A percentile compares a stretch with the other conserved stretches of the same genome.
Evolutionary conservation across 2,329 filamentous ascomycete species (phyloP).

Genomic region (Stagonosporopsis vannaccii): DNA sequence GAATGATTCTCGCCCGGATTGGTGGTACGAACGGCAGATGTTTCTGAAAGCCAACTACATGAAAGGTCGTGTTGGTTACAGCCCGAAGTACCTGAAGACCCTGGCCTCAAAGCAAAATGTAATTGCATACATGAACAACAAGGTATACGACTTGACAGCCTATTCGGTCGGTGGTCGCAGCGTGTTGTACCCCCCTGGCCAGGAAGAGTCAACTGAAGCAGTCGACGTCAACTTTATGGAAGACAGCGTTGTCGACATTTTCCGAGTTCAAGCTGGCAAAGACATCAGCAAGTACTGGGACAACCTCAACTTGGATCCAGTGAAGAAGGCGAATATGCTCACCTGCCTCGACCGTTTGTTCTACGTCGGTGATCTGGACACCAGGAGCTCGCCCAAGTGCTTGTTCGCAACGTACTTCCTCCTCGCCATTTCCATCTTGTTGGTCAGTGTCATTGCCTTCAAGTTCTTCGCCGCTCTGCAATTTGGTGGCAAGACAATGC

Average conservation of each 20-base stretch:
- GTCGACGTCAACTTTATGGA: slow-evolving; percentile 82
- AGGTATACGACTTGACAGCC: slow-evolving; percentile 87
- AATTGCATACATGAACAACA: slow-evolving; percentile 79
- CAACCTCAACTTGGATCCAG: slow-evolving; percentile 65
- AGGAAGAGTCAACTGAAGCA: slow-evolving; percentile 53
- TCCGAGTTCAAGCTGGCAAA: slow-evolving; percentile 75
- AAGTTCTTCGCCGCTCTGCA: slow-evolving; percentile 97
- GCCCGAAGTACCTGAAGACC: slow-evolving; percentile 75
- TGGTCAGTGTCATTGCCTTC: slow-evolving; percentile 85
- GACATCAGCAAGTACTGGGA: slow-evolving; percentile 89
- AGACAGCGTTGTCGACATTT: slow-evolving; percentile 73
- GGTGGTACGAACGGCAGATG: slow-evolving; percentile 90
- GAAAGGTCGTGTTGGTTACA: slow-evolving; percentile 88
- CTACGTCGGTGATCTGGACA: slow-evolving; percentile 91
- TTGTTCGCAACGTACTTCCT: slow-evolving; percentile 90
- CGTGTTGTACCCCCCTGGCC: slow-evolving; percentile 62
- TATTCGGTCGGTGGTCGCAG: slow-evolving; percentile 80
- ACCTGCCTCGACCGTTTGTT: slow-evolving; percentile 92
- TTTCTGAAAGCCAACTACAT: slow-evolving; percentile 79
- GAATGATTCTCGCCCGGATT: slow-evolving; percentile 84
- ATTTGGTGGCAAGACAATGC: slow-evolving; percentile 88
- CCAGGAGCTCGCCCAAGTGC: slow-evolving; percentile 83
- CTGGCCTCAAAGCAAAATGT: slow-evolving; percentile 70
- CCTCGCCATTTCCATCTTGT: slow-evolving; percentile 79
- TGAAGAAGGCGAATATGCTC: slow-evolving; percentile 72